Base-by-base conservation (phyloP, 352 stramenopile genomes). In the Achlya hypogyna region DNA sequence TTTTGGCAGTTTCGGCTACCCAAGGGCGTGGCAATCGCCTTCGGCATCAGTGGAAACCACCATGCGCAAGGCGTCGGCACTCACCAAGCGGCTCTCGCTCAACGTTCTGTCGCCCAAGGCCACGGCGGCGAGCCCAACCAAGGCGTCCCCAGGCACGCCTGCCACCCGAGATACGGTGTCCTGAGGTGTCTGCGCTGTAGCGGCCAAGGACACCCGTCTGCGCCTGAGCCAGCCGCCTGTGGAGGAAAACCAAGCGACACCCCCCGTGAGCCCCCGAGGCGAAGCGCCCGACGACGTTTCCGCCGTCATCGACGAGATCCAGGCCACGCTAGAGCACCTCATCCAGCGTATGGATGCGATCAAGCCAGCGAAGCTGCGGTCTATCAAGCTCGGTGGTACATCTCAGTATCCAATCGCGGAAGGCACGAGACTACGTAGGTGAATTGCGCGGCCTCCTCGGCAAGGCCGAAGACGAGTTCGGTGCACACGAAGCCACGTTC, bases 391-490 rank as follows among this genome's bases (percentile, higher is more conserved):
- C 16, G 84, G 84, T 18, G 79, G 79, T 66, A 40, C 18, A 31
- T 5, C n/a, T 0, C 16, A 4, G 27, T 14, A 49, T 20, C 49
- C 10, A 8, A 49, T 20, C 28, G 34, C 22, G 29, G 12, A 42
- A 25, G 53, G 22, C 51, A 23, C 25, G 56, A 16, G 14, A 20
- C 31, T 4, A 10, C 0, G 20, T 22, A 66, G 59, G 59, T 0
- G 82, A 93, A 67, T 71, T 93, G 0, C 82, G 82, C n/a, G 84
- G 84, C 0, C 70, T 92, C 8, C 62, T 93, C 9, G 84, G 84
- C 51, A 93, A 93, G 63, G 84, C 84, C 0, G 78, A 89, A 49
- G 84, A 93, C 65, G 84, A 93, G 64, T 86, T 91, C 34, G 58
- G 63, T 29, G 82, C 82, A 5, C 88, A 91, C 56, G 77, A 88